Evolutionary conservation across 768 basidiomycete genomes (phyloP), one percentile per base, ranked within the genome.

Genomic region (Termitomyces sp.): DNA sequence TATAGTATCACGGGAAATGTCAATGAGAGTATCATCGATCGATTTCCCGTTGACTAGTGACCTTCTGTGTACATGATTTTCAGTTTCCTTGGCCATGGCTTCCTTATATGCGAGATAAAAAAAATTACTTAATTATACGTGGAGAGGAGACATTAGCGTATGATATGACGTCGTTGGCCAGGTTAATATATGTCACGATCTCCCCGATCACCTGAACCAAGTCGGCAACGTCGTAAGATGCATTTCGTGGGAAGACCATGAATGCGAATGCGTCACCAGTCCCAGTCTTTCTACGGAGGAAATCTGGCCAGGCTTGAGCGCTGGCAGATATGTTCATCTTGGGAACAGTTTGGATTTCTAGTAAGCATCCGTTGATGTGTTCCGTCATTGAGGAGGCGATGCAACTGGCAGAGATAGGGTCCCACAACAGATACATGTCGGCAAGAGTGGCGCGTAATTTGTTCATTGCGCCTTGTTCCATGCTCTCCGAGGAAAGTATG

Each of bases 291-390:
- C 24, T 36, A 33, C 49, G 57, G 20, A 58, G 36, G 12, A 11
- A 58, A n/a, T 58, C 18, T 18, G 49, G 57, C 49, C 57, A 58
- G 2, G 48, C 24, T 13, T 50, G 35, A 39, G 57, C 57, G 8
- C 6, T 22, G 4, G 46, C 4, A 39, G 24, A 40, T 18, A 58
- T 8, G 22, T 49, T 20, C 38, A 50, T 58, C 7, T 58, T 39
- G 11, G 9, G 13, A 28, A 20, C 4, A 13, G 20, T 4, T 50
- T 39, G 57, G 15, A 49, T 22, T n/a, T n/a, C n/a, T n/a, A n/a
- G n/a, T n/a, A n/a, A n/a, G n/a, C n/a, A n/a, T n/a, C n/a, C n/a
- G n/a, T 40, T 58, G 20, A 50, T 13, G 9, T 33, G 50, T 40
- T 58, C 57, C 57, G 42, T 50, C 2, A 22, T 16, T 28, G 57